Conservation (phyloP, 192 early-diverging fungal genomes). For the Coemansia biformis region DNA sequence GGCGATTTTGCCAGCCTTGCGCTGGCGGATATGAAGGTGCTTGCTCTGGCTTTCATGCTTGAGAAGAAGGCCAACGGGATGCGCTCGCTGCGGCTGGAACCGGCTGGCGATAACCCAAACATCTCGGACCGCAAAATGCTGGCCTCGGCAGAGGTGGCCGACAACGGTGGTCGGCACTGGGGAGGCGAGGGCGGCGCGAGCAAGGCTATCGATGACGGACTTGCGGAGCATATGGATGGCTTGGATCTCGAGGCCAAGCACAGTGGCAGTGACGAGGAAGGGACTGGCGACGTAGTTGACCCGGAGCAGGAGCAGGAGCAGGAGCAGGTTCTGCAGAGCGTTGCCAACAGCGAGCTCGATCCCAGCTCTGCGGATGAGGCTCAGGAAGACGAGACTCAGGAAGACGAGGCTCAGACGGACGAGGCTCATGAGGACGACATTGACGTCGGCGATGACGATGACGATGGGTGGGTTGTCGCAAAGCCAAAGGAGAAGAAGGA, state of each 20-base stretch:
- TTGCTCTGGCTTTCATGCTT: conserved; percentile 84
- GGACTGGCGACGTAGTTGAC: too few relatives aligned
- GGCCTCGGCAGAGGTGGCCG: conserved; percentile 6
- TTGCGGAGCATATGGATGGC: conserved; percentile 7
- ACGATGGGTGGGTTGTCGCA: conserved; percentile 50
- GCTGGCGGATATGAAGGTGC: conserved; percentile 77
- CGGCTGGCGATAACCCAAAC: conserved; percentile 22
- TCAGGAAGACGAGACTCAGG: too few relatives aligned
- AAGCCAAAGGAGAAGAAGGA: conserved; percentile 23
- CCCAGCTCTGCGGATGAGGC: conserved; percentile 7
- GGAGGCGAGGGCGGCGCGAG: too few relatives aligned
- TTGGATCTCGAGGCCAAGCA: conserved; percentile 6
- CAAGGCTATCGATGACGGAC: neutral
- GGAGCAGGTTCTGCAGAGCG: conserved; percentile 6
- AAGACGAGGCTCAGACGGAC: too few relatives aligned
- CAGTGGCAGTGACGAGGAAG: too few relatives aligned
- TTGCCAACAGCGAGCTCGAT: conserved; percentile 10
- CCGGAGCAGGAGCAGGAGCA: conserved; percentile 4
- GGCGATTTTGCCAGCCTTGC: conserved; percentile 84
- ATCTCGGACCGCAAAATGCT: conserved; percentile 29
- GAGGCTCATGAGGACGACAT: too few relatives aligned
- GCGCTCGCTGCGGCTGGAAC: conserved; percentile 66
- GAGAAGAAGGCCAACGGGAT: conserved; percentile 74
- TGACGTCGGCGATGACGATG: conserved; percentile 11
- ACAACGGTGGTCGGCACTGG: too few relatives aligned